phyloP scores from a whole-genome alignment of 441 rosid genomes.

The Gossypium lobatum region DNA sequence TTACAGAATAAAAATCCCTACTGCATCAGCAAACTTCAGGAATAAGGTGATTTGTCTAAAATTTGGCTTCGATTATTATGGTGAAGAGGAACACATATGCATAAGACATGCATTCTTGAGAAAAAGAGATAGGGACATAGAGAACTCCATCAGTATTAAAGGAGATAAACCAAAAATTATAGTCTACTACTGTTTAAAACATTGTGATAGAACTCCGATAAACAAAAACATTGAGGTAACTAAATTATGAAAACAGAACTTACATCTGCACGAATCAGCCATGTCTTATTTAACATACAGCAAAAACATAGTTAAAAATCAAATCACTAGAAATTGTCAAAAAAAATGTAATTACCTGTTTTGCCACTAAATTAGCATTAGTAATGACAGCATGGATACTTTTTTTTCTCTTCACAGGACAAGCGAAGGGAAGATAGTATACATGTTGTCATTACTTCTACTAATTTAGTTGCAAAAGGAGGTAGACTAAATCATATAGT shows the following conservation, averaged over 20 bases:
- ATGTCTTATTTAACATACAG: neutral
- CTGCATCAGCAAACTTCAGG: neutral
- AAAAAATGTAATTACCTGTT: slow-evolving; percentile 51
- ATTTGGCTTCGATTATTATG: neutral
- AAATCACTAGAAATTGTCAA: neutral
- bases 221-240: neutral
- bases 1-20: neutral
- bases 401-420: slow-evolving; percentile 70
- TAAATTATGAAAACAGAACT: slow-evolving; percentile 1
- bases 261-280: slow-evolving; percentile 2
- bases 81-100: neutral
- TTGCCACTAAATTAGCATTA: slow-evolving; percentile 77
- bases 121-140: neutral
- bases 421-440: slow-evolving; percentile 24
- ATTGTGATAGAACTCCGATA: neutral
- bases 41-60: neutral
- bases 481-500: too few relatives aligned
- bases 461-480: too few relatives aligned
- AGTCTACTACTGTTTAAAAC: neutral
- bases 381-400: slow-evolving; percentile 63
- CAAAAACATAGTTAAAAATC: neutral
- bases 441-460: too few relatives aligned
- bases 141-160: neutral
- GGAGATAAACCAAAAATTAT: neutral
- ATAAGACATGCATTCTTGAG: neutral